These are phyloP conservation scores for Staphylotrichum tortipilum DNA, from an alignment of 495 filamentous ascomycete species.

Conservation along the genomic window DNA sequence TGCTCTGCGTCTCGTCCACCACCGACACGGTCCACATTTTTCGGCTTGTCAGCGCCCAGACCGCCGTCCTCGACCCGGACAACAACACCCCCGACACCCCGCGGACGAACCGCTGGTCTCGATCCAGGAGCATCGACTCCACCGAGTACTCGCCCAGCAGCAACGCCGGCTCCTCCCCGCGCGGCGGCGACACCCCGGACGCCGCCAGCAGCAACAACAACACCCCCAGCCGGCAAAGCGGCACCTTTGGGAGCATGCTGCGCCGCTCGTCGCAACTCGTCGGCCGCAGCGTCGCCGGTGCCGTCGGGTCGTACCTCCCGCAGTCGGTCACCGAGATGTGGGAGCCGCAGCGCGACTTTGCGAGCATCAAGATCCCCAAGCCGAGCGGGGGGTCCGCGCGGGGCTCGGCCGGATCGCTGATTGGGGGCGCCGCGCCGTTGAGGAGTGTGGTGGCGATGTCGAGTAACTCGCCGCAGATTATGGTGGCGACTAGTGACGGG, in stretches of 20 bases:
- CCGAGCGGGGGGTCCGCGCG: slow-evolving; percentile 27
- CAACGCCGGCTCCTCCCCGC: slow-evolving; percentile 29
- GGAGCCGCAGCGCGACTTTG: slow-evolving; percentile 93
- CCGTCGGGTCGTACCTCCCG: slow-evolving; percentile 84
- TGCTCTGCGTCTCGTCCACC: slow-evolving; percentile 90
- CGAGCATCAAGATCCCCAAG: slow-evolving; percentile 89
- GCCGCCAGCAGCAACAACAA: slow-evolving; percentile 17
- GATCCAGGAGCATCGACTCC: slow-evolving; percentile 41
- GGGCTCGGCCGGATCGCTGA: slow-evolving; percentile 20
- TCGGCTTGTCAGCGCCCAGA: slow-evolving; percentile 45
- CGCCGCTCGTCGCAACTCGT: slow-evolving; percentile 95
- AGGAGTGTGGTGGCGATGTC: slow-evolving; percentile 93
- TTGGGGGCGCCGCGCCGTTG: slow-evolving; percentile 32
- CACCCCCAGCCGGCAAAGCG: slow-evolving; percentile 42
- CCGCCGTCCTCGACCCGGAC: slow-evolving; percentile 8
- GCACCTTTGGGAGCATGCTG: slow-evolving; percentile 77
- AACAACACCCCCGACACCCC: slow-evolving; percentile 27
- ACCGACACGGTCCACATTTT: slow-evolving; percentile 98
- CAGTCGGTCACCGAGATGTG: slow-evolving; percentile 92
- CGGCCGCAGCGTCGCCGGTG: slow-evolving; percentile 79
- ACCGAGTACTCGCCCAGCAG: slow-evolving; percentile 37
- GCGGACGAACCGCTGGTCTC: slow-evolving; percentile 38
- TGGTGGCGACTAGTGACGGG: slow-evolving; percentile 96
- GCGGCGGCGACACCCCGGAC: slow-evolving; percentile 35
- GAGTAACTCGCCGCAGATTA: slow-evolving; percentile 83